Conservation (phyloP, 257 asterid species). For the Solanum infundibuliforme region DNA sequence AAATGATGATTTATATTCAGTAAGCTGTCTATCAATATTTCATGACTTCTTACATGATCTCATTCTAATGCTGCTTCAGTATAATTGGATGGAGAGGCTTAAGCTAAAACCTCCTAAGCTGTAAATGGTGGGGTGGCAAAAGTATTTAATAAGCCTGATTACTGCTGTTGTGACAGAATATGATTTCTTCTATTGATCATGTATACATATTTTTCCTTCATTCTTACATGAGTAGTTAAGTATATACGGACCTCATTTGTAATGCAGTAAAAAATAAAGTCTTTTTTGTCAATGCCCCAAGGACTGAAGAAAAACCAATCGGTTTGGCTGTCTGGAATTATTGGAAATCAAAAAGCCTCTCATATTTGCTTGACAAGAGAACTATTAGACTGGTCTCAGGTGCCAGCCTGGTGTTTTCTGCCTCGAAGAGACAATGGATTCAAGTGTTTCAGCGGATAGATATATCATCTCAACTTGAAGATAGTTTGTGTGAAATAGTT, state of each 20-base stretch:
- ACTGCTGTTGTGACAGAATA: neutral
- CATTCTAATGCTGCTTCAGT: neutral
- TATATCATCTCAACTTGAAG: conserved; percentile 25
- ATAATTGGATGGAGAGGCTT: neutral
- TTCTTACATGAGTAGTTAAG: neutral
- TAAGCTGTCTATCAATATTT: neutral
- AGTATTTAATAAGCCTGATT: neutral
- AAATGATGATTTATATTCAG: neutral
- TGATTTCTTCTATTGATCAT: neutral
- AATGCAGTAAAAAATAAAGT: neutral
- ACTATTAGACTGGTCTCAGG: conserved; percentile 70
- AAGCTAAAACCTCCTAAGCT: neutral
- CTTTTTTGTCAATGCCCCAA: conserved; percentile 2
- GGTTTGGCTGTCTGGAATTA: conserved; percentile 36
- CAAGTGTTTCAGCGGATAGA: conserved; percentile 42
- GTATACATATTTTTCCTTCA: neutral
- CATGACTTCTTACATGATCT: neutral
- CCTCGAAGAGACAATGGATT: conserved; percentile 53
- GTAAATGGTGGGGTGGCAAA: neutral
- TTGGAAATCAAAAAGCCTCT: conserved; percentile 58
- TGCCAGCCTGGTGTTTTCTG: conserved; percentile 52
- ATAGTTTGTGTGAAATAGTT: conserved; percentile 28
- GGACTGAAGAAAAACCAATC: conserved; percentile 41
- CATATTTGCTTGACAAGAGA: conserved; percentile 70
- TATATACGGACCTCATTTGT: neutral